These are phyloP conservation scores for Xylariaceae sp. DNA, from an alignment of 2,329 filamentous ascomycete genomes.

Conservation along the genomic window DNA sequence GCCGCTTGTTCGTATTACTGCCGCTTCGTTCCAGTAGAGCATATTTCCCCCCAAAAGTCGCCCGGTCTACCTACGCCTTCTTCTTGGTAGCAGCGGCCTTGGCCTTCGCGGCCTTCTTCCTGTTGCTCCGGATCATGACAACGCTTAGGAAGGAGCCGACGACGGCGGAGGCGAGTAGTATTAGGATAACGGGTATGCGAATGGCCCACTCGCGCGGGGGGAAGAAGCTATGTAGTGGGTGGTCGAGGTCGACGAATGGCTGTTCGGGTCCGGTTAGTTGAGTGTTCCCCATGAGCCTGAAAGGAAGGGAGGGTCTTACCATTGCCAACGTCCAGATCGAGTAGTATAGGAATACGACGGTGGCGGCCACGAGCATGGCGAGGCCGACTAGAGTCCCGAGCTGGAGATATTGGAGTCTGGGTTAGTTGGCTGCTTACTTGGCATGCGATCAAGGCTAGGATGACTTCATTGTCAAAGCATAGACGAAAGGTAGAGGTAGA, in stretches of 20 bases:
- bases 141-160: constrained; percentile 93
- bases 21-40: background rate
- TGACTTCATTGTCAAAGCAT: too few species aligned
- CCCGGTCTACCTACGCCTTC: constrained; percentile 60
- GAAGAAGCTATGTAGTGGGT: constrained; percentile 91
- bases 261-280: constrained; percentile 36
- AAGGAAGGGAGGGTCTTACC: constrained; percentile 48
- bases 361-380: constrained; percentile 62
- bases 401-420: constrained; percentile 41
- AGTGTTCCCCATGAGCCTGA: background rate
- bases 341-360: constrained; percentile 74
- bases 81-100: constrained; percentile 74
- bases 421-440: background rate
- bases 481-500: too few species aligned
- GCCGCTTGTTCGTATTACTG: background rate
- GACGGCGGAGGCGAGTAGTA: constrained; percentile 84
- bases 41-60: background rate
- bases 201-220: constrained; percentile 98
- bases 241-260: constrained; percentile 95
- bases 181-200: constrained; percentile 93
- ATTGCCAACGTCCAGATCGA: constrained; percentile 96
- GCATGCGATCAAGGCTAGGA: background rate
- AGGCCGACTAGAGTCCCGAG: constrained; percentile 76
- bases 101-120: constrained; percentile 93
- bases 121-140: constrained; percentile 98